Evolutionary conservation across 2,329 filamentous ascomycete species (phyloP).

Genomic region (Trichoderma sp.): DNA sequence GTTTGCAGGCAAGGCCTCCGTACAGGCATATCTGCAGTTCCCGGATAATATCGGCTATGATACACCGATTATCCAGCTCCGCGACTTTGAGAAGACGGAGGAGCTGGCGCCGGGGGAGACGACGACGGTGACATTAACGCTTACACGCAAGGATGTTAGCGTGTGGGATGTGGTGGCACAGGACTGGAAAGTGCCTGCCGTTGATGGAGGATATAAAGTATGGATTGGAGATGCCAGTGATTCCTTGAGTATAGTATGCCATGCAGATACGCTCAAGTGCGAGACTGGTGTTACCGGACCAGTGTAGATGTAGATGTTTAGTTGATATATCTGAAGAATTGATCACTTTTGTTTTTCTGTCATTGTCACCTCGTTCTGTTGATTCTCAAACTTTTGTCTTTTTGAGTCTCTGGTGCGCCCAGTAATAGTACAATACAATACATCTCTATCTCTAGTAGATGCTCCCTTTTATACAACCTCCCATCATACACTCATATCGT

Average conservation of each 20-base stretch:
- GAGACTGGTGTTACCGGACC: slow-evolving; percentile 28
- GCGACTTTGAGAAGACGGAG: slow-evolving; percentile 70
- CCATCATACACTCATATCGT: not conserved
- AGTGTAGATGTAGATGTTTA: slow-evolving; percentile 9
- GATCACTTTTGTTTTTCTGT: not conserved
- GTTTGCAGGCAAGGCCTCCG: slow-evolving; percentile 47
- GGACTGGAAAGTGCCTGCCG: slow-evolving; percentile 62
- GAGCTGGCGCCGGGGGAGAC: slow-evolving; percentile 55
- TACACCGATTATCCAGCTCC: slow-evolving; percentile 67
- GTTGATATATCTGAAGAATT: not conserved
- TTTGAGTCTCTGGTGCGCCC: not conserved
- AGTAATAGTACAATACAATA: slow-evolving; percentile 20
- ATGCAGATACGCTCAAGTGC: slow-evolving; percentile 34
- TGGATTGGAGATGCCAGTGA: slow-evolving; percentile 45
- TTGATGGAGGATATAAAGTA: slow-evolving; percentile 40
- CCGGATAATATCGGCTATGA: slow-evolving; percentile 47
- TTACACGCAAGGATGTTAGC: slow-evolving; percentile 70
- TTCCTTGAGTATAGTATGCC: slow-evolving; percentile 35
- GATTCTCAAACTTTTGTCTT: not conserved
- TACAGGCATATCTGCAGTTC: slow-evolving; percentile 50
- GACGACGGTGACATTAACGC: slow-evolving; percentile 53
- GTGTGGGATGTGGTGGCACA: slow-evolving; percentile 69
- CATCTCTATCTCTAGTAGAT: slow-evolving; percentile 2
- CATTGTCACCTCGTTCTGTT: not conserved
- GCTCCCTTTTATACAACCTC: not conserved